These are phyloP conservation scores for Saprolegnia diclina DNA, from an alignment of 352 stramenopile species.

Conservation along the genomic window DNA sequence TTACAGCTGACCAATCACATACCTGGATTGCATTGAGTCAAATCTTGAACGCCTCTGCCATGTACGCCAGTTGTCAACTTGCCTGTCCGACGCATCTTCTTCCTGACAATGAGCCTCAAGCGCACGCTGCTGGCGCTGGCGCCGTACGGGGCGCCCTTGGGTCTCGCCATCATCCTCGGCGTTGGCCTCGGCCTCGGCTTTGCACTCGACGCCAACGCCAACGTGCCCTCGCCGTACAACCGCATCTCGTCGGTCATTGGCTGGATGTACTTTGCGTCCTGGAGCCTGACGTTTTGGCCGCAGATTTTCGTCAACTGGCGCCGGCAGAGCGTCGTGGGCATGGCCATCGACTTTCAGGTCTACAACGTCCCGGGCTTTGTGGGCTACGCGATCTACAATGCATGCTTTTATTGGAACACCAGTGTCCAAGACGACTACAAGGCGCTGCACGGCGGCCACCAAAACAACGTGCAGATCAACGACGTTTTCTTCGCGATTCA, in stretches of 20 bases:
- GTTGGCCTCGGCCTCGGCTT: constrained; percentile 54
- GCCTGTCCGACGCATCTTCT: too few species aligned
- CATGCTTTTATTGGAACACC: constrained; percentile 88
- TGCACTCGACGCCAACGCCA: constrained; percentile 59
- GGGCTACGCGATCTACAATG: constrained; percentile 93
- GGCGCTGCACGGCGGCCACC: constrained; percentile 59
- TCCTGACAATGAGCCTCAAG: not conserved
- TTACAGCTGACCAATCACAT: constrained; percentile 10
- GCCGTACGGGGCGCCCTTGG: constrained; percentile 28
- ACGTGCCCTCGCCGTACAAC: constrained; percentile 79
- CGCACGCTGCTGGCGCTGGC: constrained; percentile 9
- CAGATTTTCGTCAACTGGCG: constrained; percentile 92
- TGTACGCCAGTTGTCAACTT: not conserved
- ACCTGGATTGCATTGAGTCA: not conserved
- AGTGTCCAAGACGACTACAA: constrained; percentile 88
- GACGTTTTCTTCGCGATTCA: constrained; percentile 95
- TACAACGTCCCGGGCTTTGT: constrained; percentile 93
- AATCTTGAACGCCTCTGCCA: not conserved
- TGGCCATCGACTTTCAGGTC: constrained; percentile 91
- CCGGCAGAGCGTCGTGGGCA: constrained; percentile 80
- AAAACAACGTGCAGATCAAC: constrained; percentile 85
- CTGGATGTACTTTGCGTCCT: constrained; percentile 90
- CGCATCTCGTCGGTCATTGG: constrained; percentile 82
- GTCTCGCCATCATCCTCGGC: constrained; percentile 51
- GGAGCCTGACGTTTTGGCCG: constrained; percentile 87